These are phyloP conservation scores for Dunaliella salina DNA, from an alignment of 163 green algal genomes.

Conservation along the genomic window DNA sequence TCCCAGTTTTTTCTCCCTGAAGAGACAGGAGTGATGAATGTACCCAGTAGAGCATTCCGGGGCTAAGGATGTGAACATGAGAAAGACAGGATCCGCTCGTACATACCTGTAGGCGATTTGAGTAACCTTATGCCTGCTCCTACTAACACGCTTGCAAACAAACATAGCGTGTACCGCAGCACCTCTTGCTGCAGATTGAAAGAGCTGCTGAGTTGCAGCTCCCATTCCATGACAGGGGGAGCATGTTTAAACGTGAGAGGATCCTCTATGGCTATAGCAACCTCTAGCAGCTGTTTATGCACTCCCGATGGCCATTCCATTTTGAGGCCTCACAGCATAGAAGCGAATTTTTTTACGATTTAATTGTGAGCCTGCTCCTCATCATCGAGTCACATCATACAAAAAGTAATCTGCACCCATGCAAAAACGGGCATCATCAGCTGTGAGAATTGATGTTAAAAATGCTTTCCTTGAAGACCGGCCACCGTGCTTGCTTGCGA, in stretches of 20 bases:
- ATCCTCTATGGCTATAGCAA: not conserved
- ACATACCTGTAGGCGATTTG: constrained; percentile 20
- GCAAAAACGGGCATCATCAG: no score
- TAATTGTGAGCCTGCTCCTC: no score
- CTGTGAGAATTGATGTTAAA: no score
- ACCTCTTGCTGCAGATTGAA: constrained; percentile 18
- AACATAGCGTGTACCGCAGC: constrained; percentile 27
- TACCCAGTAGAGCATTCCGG: no score
- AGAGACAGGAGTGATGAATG: not conserved
- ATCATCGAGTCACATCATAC: no score
- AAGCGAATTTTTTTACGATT: no score
- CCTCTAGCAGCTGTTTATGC: not conserved
- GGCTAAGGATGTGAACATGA: no score
- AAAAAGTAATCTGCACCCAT: no score
- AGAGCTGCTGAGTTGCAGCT: not conserved
- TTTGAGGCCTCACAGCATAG: no score
- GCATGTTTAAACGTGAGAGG: not conserved
- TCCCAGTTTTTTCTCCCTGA: not conserved
- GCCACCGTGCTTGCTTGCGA: no score
- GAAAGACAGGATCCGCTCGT: not conserved
- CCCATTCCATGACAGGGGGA: not conserved
- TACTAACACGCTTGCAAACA: constrained; percentile 24
- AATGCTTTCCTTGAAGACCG: no score
- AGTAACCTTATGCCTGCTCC: constrained; percentile 16
- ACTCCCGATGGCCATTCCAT: not conserved